Base-by-base conservation (phyloP, 176 grass and related monocot genomes). In the Neostapfia colusana region DNA sequence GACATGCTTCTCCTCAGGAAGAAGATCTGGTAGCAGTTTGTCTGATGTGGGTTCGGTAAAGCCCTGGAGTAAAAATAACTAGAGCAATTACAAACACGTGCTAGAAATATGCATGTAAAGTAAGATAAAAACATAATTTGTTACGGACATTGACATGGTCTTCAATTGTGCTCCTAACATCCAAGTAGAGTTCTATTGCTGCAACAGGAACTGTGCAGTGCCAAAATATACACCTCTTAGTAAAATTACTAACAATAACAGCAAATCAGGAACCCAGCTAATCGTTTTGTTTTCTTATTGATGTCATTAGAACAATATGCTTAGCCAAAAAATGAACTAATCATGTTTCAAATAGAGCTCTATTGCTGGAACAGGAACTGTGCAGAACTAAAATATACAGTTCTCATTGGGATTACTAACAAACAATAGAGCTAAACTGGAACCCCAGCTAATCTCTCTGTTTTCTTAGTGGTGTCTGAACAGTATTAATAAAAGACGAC, bases 1-100 rank as follows among this genome's bases (percentile, higher is more conserved):
- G 68, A 88, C 65, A 78, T 84, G 63, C 82, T 88, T 62, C 39
- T 90, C 75, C 41, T 82, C 73, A 84, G 95, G 91, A 79, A 57
- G 85, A 73, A 98, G 69, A 81, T 92, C 91, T 70, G 91, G 95
- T 46, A 98, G 81, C 64, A 98, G 85, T 80, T 98, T 98, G 72
- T 98, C 89, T 67, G 95, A 98, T 72, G 85, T 92, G 34, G 95
- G 95, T 82, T 98, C 95, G 17, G 95, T 90, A 88, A 98, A 98
- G 28, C 82, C 95, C 91, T 98, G 62, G 64, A 61, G 72, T 27
- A 72, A 71, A 78, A 41, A 77, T 41, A 57, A 60, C n/a, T 20
- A 39, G 17, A 31, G 31, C 31, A 39, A 65, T 65, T 60, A 63
- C 40, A 16, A 51, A 77, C 10, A 69, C n/a, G 69, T 20, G 45